These are phyloP conservation scores for Calocybe indica DNA, from an alignment of 768 basidiomycete genomes.

Conservation along the genomic window DNA sequence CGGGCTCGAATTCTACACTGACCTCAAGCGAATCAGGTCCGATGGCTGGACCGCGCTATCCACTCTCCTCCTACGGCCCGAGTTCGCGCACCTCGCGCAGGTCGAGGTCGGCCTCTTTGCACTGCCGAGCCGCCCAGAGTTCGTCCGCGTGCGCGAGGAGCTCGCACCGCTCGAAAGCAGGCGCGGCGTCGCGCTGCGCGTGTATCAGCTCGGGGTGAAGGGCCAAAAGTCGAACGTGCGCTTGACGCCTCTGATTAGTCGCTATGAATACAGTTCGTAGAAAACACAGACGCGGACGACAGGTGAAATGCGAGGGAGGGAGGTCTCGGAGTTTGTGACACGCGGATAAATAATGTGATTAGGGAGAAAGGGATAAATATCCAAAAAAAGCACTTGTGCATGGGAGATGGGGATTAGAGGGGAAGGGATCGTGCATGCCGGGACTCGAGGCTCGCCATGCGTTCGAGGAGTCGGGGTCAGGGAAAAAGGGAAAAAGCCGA, in stretches of 20 bases:
- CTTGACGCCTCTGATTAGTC: constrained; percentile 31
- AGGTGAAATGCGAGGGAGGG: constrained; percentile 2
- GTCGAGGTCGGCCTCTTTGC: constrained; percentile 38
- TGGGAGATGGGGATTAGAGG: too few relatives aligned
- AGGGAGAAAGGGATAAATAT: too few relatives aligned
- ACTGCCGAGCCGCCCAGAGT: constrained; percentile 24
- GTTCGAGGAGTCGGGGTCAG: too few relatives aligned
- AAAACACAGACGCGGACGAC: not conserved
- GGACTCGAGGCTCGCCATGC: too few relatives aligned
- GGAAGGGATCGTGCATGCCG: too few relatives aligned
- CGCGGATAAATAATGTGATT: too few relatives aligned
- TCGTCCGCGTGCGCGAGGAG: constrained; percentile 23
- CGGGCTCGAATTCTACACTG: constrained; percentile 35
- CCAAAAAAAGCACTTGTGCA: too few relatives aligned
- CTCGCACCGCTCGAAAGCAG: constrained; percentile 15
- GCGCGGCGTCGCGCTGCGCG: constrained; percentile 21
- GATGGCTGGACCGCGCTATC: constrained; percentile 29
- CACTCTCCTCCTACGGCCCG: constrained; percentile 24
- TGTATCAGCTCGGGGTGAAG: constrained; percentile 36
- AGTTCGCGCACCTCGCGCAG: constrained; percentile 21
- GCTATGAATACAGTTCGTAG: constrained; percentile 16
- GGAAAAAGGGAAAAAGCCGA: too few relatives aligned
- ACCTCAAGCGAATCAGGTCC: constrained; percentile 24
- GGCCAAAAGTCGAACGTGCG: constrained; percentile 30
- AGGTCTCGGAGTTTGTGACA: not conserved